Evolutionary conservation across 2,329 filamentous ascomycete genomes (phyloP), one percentile per base, ranked within the genome.

Genomic region (Rhinocladiella similis): DNA sequence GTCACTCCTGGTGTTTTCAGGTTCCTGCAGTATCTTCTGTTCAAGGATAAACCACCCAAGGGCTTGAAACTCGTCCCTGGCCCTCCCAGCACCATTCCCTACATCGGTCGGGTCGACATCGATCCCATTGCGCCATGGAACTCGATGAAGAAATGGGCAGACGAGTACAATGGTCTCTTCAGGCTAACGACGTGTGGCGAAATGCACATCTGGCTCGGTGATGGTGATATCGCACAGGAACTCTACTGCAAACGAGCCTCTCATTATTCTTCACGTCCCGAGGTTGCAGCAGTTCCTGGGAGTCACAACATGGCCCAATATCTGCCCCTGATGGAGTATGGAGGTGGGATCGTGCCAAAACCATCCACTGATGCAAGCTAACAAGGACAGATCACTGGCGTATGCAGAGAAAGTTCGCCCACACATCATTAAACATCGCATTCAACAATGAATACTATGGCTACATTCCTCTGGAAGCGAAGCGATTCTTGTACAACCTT

Each of bases 21-120:
- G 12, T 43, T 42, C n/a, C 18, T 97, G 3, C 38, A 41, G 3
- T 59, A 59, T 42, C 51, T 59, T 7, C 18, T 55, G 20, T 54
- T 59, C 47, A 47, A 59, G n/a, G 52, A 59, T 39, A 50, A 48
- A 22, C 56, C 56, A 14, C 56, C 56, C 14, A 50, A 55, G 33
- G 56, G 56, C 12, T 47, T 59, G 6, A 55, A 55, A 41, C 52
- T 54, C 3, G 47, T 59, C 10, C 52, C 52, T 2, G 56, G 56
- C 16, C 56, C 56, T n/a, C 47, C 35, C 12, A 51, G 46, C 14
- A 59, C 56, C 13, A 51, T 61, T 20, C 59, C 59, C 12, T 61
- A 56, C 35, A 50, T 61, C 22, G 59, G 59, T 18, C 39, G 59
- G 48, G 41, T 61, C 18, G 59, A 58, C 36, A 53, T 61, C 33